Base-by-base conservation (phyloP, 192 early-diverging fungal genomes). In the Kickxella alabastrina region DNA sequence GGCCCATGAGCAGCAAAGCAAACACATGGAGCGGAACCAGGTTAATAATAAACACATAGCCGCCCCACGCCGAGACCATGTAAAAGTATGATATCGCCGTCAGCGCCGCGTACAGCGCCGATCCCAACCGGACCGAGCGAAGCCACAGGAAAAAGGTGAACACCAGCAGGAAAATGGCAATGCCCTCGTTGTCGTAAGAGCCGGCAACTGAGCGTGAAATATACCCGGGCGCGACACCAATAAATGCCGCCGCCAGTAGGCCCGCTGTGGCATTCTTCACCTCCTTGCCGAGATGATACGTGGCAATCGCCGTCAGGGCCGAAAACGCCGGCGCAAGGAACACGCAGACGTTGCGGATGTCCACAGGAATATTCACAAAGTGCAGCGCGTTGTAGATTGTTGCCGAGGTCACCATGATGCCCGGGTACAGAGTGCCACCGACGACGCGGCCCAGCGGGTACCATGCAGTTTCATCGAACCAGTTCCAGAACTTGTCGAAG, bases 121-220 rank as follows among this genome's bases (percentile, higher is more conserved):
- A 95, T 1, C 97, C 97, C n/a, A 88, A 68, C 50, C 95, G 95
- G 28, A 98, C 75, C 1, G 95, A 88, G 62, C 93, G 92, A 56
- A 99, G 89, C 97, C 97, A 99, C 57, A 97, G 75, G 63, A 89
- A 99, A 66, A 97, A 99, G 6, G 93, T 96, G 46, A 93, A 90
- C 78, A 99, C 90, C 13, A 99, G 83, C 39, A 99, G 65, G 62
- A 99, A 99, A 59, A 99, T 99, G 39, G 97, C 93, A 68, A 99
- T 99, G 4, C 90, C 97, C 70, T 99, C 97, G 74, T 99, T 97
- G 69, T 99, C 97, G 52, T 99, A 99, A 9, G 95, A 97, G 5
- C 97, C 97, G 10, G 97, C 95, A n/a, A 99, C 97, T 1, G 97
- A 99, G 38, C 97, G 88, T n/a, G 97, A 99, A 59, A 99, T 98